Evolutionary conservation across 176 grass and related monocot genomes (phyloP).

Genomic region (Raddia guianensis): DNA sequence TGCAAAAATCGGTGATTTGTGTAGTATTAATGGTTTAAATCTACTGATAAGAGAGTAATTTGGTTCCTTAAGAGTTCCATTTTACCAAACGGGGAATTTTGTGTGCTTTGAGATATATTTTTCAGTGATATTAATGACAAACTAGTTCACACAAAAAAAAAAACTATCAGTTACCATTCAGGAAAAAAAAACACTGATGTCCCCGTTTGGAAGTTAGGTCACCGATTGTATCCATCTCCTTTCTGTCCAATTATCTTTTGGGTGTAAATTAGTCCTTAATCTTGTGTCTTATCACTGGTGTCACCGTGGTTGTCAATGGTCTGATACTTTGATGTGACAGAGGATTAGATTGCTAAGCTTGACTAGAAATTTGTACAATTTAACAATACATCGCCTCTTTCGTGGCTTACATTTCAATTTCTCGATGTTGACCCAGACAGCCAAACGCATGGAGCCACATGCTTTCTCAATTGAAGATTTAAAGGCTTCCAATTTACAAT

Average conservation of each 20-base stretch:
- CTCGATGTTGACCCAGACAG: slow-evolving; percentile 34
- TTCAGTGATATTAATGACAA: slow-evolving; percentile 3
- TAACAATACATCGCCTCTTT: background rate
- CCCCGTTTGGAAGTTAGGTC: slow-evolving; percentile 34
- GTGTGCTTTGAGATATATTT: slow-evolving; percentile 12
- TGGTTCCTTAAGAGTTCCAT: background rate
- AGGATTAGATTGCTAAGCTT: slow-evolving; percentile 41
- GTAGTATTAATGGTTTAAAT: slow-evolving; percentile 9
- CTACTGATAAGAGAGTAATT: background rate
- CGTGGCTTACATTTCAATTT: slow-evolving; percentile 17
- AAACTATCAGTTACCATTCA: background rate
- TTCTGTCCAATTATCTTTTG: slow-evolving; percentile 1
- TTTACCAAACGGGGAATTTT: slow-evolving; percentile 1
- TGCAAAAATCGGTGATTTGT: background rate
- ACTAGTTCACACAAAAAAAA: slow-evolving; percentile 38
- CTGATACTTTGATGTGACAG: slow-evolving; percentile 33
- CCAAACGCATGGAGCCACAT: slow-evolving; percentile 27
- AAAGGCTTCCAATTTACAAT: slow-evolving; percentile 26
- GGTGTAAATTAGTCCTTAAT: slow-evolving; percentile 13
- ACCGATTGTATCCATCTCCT: slow-evolving; percentile 34
- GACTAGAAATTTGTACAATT: slow-evolving; percentile 17
- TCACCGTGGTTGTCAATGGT: background rate
- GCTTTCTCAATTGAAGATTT: slow-evolving; percentile 5
- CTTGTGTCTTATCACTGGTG: slow-evolving; percentile 21
- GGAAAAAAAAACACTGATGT: background rate